Percentiles rank a stretch among this genome's conserved stretches.
phyloP scores from a whole-genome alignment of 306 rosid species.

The Potentilla sterilis region DNA sequence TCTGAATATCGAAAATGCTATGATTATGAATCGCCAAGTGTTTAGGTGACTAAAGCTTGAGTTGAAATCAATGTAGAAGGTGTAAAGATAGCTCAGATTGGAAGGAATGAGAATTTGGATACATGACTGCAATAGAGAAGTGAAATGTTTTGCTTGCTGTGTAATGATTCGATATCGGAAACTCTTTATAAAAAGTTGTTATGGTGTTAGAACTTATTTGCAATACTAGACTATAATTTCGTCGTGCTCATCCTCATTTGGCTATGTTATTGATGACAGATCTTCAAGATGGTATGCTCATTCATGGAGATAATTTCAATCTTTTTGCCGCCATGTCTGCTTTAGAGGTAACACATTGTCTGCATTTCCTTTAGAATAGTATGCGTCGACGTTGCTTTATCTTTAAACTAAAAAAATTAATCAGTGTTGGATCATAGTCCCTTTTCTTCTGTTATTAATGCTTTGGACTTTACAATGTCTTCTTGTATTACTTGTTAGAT shows the following conservation, averaged over 20 bases:
- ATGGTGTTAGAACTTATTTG: neutral
- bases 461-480: neutral
- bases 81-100: too few species aligned
- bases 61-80: neutral
- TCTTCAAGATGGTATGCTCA: conserved; percentile 92
- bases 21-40: neutral
- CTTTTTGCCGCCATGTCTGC: conserved; percentile 98
- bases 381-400: neutral
- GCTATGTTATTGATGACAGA: conserved; percentile 39
- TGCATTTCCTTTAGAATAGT: neutral
- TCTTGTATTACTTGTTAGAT: conserved; percentile 48
- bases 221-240: neutral
- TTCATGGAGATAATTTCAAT: conserved; percentile 91
- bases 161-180: neutral
- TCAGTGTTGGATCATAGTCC: neutral
- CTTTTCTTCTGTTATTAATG: neutral
- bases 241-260: neutral
- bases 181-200: neutral
- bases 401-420: neutral
- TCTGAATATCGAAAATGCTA: neutral
- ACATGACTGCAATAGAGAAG: too few species aligned
- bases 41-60: too few species aligned
- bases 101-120: too few species aligned
- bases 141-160: neutral
- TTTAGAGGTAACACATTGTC: conserved; percentile 60